Evolutionary conservation across 192 early-diverging fungal genomes (phyloP).

Genomic region (Paraglomus brasilianum): DNA sequence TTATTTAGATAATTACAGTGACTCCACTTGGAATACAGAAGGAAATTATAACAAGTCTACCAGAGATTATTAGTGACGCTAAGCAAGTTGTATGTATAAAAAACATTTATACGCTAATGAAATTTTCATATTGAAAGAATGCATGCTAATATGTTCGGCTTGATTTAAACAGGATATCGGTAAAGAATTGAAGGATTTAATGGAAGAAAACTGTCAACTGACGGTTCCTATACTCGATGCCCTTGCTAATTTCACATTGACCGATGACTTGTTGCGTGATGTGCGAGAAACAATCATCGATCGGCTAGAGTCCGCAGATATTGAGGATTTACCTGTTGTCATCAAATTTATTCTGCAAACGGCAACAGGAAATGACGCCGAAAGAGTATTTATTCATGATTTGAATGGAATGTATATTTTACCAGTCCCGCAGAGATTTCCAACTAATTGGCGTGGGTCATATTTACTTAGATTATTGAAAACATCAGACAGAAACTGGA

Average conservation of each 20-base stretch:
- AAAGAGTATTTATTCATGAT: constrained; percentile 30
- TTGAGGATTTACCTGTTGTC: constrained; percentile 68
- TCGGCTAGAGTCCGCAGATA: constrained; percentile 63
- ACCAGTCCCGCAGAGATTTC: constrained; percentile 24
- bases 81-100: constrained; percentile 52
- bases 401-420: constrained; percentile 9
- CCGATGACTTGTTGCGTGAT: constrained; percentile 49
- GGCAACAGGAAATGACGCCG: constrained; percentile 48
- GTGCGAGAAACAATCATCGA: constrained; percentile 57
- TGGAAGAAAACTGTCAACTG: constrained; percentile 55
- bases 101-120: not conserved
- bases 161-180: constrained; percentile 45
- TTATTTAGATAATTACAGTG: constrained; percentile 53
- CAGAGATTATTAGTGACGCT: constrained; percentile 73
- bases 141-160: not conserved
- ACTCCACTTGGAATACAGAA: constrained; percentile 64
- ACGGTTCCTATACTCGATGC: constrained; percentile 72
- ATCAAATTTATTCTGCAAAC: constrained; percentile 73
- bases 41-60: constrained; percentile 71
- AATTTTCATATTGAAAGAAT: not conserved
- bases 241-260: constrained; percentile 61
- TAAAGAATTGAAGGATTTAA: constrained; percentile 56
- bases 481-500: constrained; percentile 63
- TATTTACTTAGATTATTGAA: constrained; percentile 36
- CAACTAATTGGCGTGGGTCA: not conserved